Base-by-base conservation (phyloP, 2,329 filamentous ascomycete genomes). In the Truncatella angustata region DNA sequence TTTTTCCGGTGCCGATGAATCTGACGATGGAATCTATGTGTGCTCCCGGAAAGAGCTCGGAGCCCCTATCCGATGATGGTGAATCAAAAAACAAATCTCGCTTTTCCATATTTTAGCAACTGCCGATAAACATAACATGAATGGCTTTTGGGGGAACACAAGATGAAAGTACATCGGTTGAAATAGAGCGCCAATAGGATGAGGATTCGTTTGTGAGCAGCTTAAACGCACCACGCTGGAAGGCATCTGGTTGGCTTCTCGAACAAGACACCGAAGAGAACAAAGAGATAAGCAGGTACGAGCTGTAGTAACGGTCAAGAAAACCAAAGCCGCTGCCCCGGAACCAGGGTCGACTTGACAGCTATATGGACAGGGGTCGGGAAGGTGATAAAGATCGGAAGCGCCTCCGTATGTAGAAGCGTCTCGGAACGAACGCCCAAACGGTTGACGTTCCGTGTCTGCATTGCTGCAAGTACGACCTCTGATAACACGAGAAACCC, bases 281-380 rank as follows among this genome's bases (percentile, higher is more conserved):
- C 11, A 10, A 40, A 20, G 16, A 7, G 40, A 44, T 5, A 28
- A 18, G 44, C 24, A 47, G 28, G 9, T 28, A 37, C 20, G 20
- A 39, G 21, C 26, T 18, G 46, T 12, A 23, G 28, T 14, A 44
- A 24, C 10, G 14, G 12, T 10, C 18, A 23, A n/a, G 5, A 9
- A 49, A 23, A 6, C 4, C 14, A 37, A 16, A 26, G 18, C 16
- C 32, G 16, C n/a, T 16, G 24, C 49, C 16, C 49, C 28, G 32
- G 40, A 51, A 18, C 39, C 39, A 28, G 35, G 36, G 16, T 50
- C n/a, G 23, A 42, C 47, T 18, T 24, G 45, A 49, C 18, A 24
- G 12, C n/a, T n/a, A n/a, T 26, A 35, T 26, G 45, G 45, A 37
- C 21, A 36, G 45, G 45, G 30, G 20, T 39, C 30, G 34, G 45